These are phyloP conservation scores for Sugiyamaella grinbergsii DNA, from an alignment of 1,139 yeast species.

Conservation along the genomic window DNA sequence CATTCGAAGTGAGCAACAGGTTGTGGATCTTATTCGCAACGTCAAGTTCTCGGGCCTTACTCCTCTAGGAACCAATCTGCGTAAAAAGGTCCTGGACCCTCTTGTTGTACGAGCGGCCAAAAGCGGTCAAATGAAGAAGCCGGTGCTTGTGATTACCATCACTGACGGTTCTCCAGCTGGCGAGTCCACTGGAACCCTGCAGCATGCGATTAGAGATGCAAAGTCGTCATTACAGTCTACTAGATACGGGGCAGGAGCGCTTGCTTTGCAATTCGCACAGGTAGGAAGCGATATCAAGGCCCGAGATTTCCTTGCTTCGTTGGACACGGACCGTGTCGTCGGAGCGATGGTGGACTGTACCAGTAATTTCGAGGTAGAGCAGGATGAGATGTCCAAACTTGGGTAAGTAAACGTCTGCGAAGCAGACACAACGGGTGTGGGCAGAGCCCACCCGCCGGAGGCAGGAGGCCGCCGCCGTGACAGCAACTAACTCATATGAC, in stretches of 20 bases:
- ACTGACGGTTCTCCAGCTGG: conserved; percentile 45
- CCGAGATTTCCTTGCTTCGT: conserved; percentile 38
- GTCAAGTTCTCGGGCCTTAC: conserved; percentile 40
- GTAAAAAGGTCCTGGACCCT: conserved; percentile 39
- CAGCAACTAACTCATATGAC: not conserved
- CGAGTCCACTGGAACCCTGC: conserved; percentile 36
- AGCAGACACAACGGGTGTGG: not conserved
- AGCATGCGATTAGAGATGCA: conserved; percentile 37
- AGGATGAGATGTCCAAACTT: conserved; percentile 40
- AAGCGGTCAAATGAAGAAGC: conserved; percentile 35
- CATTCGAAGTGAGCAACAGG: conserved; percentile 37
- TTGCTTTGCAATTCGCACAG: conserved; percentile 43
- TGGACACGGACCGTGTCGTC: conserved; percentile 40
- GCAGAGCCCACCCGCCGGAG: not conserved
- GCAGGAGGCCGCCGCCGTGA: not conserved
- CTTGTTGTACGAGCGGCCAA: conserved; percentile 38
- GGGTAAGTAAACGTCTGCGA: conserved; percentile 26
- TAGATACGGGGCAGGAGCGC: conserved; percentile 40
- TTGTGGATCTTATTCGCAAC: conserved; percentile 34
- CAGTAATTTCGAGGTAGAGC: conserved; percentile 42
- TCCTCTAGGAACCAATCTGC: conserved; percentile 40
- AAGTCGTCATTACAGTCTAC: conserved; percentile 33
- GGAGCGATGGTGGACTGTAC: conserved; percentile 43
- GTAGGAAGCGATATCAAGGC: conserved; percentile 43
- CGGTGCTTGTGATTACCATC: conserved; percentile 40